phyloP scores from a whole-genome alignment of 164 flowering plant species.

The Magnolia sinica region DNA sequence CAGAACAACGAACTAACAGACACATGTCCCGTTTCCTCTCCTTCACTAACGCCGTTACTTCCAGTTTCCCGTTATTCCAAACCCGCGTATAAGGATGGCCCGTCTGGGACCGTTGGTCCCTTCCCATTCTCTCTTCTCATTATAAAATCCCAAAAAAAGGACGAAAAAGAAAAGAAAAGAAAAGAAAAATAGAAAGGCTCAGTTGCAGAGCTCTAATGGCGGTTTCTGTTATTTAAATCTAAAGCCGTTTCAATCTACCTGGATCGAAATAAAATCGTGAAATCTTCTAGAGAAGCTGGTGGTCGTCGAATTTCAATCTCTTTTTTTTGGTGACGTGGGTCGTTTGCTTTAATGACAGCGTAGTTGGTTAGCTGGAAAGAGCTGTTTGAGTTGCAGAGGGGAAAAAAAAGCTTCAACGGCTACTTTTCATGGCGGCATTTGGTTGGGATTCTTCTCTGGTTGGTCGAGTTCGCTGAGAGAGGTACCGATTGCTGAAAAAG shows the following conservation, averaged over 20 bases:
- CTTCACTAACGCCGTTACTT: conserved; percentile 13
- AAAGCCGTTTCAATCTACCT: conserved; percentile 19
- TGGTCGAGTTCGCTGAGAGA: conserved; percentile 1
- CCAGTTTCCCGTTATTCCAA: conserved; percentile 1
- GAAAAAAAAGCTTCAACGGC: conserved; percentile 12
- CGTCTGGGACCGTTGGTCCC: neutral
- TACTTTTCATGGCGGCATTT: conserved; percentile 20
- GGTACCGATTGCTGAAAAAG: conserved; percentile 19
- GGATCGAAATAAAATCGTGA: conserved; percentile 11
- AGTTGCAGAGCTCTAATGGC: conserved; percentile 34
- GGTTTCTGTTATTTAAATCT: conserved; percentile 18
- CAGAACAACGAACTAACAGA: neutral
- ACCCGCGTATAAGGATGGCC: conserved; percentile 36
- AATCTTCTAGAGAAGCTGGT: conserved; percentile 12
- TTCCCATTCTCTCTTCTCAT: too few relatives aligned
- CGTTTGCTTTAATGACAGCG: too few relatives aligned
- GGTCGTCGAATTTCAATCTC: too few relatives aligned
- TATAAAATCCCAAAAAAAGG: neutral
- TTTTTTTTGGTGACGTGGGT: too few relatives aligned
- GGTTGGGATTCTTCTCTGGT: conserved; percentile 4
- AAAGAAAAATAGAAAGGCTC: conserved; percentile 3
- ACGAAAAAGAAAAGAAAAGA: neutral
- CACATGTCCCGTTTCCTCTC: neutral
- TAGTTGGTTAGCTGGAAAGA: conserved; percentile 51
- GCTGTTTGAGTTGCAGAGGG: conserved; percentile 28